Base-by-base conservation (phyloP, 2,329 filamentous ascomycete genomes). In the Beauveria medogensis region DNA sequence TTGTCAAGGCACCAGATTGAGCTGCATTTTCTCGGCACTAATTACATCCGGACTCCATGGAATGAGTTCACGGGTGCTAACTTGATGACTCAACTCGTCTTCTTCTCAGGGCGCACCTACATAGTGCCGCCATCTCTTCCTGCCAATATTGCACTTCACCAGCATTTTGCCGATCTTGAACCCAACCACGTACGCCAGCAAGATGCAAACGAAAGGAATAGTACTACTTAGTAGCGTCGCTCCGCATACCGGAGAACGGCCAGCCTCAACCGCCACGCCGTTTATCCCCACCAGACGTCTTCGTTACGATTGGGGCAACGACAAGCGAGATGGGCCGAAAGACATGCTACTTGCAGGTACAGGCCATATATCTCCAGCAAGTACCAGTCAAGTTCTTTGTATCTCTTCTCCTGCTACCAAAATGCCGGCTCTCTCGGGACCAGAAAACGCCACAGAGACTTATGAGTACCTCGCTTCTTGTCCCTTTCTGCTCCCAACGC, bases 321-420 rank as follows among this genome's bases (percentile, higher is more conserved):
- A 41, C 58, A 60, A 60, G 58, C 58, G 58, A 60, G 58, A 54
- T 40, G 50, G 51, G 30, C 43, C 50, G 50, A 18, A 22, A 43
- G 9, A 34, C n/a, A 43, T 50, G 16, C 37, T 59, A 22, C 34
- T 51, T 18, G 24, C 16, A 22, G 47, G 18, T 52, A 59, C 34
- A 22, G 12, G 22, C 8, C n/a, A 30, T 30, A 7, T 28, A 43
- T 59, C 1, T 12, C 18, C n/a, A 14, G 30, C 43, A 50, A 41
- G 55, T 41, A 41, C 55, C 44, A n/a, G 5, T 16, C 3, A 28
- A 16, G 20, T 28, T 12, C 30, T 40, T 50, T 34, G 16, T n/a
- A 12, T 8, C 6, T 30, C 20, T 20, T n/a, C 16, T 7, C 30
- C 30, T 53, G 14, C 44, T 40, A 26, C 1, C 18, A 3, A 26